A percentile compares a stretch with the other conserved stretches of the same genome.
Evolutionary conservation across 75 land plant species (phyloP).

Genomic region (Sequoiadendron giganteum): DNA sequence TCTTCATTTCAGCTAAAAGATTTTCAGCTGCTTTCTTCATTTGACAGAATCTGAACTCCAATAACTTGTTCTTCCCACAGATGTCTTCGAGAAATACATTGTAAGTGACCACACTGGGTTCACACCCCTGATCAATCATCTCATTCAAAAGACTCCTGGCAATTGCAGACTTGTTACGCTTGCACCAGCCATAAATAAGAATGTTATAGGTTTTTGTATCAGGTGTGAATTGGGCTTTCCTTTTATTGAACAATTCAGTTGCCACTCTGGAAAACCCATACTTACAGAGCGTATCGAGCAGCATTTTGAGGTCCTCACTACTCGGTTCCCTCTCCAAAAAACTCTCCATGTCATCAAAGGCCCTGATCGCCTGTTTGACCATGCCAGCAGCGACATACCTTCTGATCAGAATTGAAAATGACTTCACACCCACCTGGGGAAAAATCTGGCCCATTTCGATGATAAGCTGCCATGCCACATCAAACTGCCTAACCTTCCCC

Average conservation of each 20-base stretch:
- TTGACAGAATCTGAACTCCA: conserved; percentile 41
- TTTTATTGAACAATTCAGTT: conserved; percentile 51
- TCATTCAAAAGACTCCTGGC: conserved; percentile 56
- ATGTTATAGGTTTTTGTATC: conserved; percentile 55
- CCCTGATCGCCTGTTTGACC: conserved; percentile 64
- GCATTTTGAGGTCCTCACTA: conserved; percentile 29
- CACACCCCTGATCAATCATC: conserved; percentile 55
- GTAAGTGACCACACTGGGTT: conserved; percentile 74
- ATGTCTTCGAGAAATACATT: conserved; percentile 66
- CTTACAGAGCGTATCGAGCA: conserved; percentile 72
- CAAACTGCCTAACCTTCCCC: conserved; percentile 57
- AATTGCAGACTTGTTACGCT: conserved; percentile 37
- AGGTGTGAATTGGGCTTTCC: conserved; percentile 24
- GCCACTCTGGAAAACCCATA: conserved; percentile 63
- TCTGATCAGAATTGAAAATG: conserved; percentile 54
- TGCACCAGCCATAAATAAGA: conserved; percentile 78
- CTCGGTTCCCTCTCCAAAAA: conserved; percentile 35
- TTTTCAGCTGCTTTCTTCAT: conserved; percentile 43
- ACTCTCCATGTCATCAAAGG: conserved; percentile 65
- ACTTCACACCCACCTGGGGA: conserved; percentile 16
- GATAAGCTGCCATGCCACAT: conserved; percentile 67
- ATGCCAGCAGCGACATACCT: conserved; percentile 62
- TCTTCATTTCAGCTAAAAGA: conserved; percentile 51
- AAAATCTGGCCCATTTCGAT: conserved; percentile 38
- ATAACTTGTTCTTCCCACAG: conserved; percentile 49